A percentile compares a stretch with the other conserved stretches of the same genome.
These are phyloP conservation scores for Zymoseptoria brevis DNA, from an alignment of 2,329 filamentous ascomycete genomes.

Conservation along the genomic window DNA sequence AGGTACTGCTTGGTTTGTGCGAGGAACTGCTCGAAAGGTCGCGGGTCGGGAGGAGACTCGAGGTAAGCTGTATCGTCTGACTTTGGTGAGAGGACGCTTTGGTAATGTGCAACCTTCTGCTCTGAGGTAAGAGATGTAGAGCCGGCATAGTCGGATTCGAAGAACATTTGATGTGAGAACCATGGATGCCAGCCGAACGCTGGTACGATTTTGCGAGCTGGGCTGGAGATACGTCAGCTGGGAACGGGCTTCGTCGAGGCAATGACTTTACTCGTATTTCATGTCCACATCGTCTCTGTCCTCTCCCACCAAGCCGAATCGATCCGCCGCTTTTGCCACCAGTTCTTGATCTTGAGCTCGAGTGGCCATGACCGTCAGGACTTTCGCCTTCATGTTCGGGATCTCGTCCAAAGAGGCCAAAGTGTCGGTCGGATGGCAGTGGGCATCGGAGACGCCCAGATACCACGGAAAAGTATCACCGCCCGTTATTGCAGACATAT, in stretches of 20 bases:
- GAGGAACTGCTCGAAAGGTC: conserved; percentile 52
- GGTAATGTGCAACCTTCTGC: conserved; percentile 53
- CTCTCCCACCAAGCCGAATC: conserved; percentile 41
- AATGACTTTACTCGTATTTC: background rate
- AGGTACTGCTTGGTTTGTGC: conserved; percentile 50
- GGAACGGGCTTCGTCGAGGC: conserved; percentile 6
- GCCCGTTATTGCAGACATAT: conserved; percentile 12
- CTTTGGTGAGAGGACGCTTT: conserved; percentile 52
- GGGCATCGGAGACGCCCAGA: conserved; percentile 64
- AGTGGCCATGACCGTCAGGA: conserved; percentile 70
- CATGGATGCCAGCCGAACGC: conserved; percentile 86
- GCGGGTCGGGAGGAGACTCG: conserved; percentile 51
- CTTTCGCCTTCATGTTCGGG: conserved; percentile 55
- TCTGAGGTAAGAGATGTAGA: conserved; percentile 32
- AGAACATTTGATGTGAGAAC: conserved; percentile 72
- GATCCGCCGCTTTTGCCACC: conserved; percentile 53
- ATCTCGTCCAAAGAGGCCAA: conserved; percentile 55
- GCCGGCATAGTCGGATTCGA: conserved; percentile 41
- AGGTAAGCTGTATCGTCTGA: conserved; percentile 47
- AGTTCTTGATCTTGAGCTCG: conserved; percentile 67
- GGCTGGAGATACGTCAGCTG: conserved; percentile 13
- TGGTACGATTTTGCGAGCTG: conserved; percentile 48
- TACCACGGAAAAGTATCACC: conserved; percentile 55
- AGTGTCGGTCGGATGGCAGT: conserved; percentile 78
- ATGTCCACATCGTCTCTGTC: conserved; percentile 13